Percentiles rank a stretch among this genome's conserved stretches.
Conservation (phyloP, 148 eudicot species). For the Nepenthes gracilis region DNA sequence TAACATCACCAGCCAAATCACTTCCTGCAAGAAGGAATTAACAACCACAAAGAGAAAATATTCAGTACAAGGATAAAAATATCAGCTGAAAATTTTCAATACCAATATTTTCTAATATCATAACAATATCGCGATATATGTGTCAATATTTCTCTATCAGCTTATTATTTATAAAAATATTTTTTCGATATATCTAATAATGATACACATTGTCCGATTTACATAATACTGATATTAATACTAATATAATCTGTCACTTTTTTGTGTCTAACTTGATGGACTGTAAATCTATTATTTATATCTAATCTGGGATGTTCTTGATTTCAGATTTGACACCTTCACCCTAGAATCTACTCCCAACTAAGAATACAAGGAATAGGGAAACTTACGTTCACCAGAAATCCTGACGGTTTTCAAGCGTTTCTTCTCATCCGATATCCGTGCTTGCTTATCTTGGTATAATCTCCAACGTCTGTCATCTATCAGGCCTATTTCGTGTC, state of each 20-base stretch:
- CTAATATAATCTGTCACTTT: too few species aligned
- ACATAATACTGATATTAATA: too few species aligned
- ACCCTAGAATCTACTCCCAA: neutral
- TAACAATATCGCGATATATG: too few species aligned
- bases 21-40: conserved; percentile 42
- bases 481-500: conserved; percentile 88
- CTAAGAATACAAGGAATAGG: neutral
- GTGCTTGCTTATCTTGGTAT: conserved; percentile 83
- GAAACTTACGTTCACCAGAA: conserved; percentile 41
- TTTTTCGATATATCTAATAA: too few species aligned
- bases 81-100: too few species aligned
- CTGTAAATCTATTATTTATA: too few species aligned
- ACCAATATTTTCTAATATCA: too few species aligned
- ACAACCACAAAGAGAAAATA: neutral
- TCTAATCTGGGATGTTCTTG: too few species aligned
- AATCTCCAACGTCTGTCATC: conserved; percentile 79
- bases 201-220: too few species aligned
- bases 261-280: too few species aligned
- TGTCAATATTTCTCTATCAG: too few species aligned
- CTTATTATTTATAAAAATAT: too few species aligned
- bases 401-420: conserved; percentile 60
- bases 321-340: neutral
- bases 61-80: neutral
- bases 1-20: conserved; percentile 63
- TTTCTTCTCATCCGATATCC: conserved; percentile 74